These are phyloP conservation scores for Anisogramma anomala DNA, from an alignment of 2,329 filamentous ascomycete genomes.

Conservation along the genomic window DNA sequence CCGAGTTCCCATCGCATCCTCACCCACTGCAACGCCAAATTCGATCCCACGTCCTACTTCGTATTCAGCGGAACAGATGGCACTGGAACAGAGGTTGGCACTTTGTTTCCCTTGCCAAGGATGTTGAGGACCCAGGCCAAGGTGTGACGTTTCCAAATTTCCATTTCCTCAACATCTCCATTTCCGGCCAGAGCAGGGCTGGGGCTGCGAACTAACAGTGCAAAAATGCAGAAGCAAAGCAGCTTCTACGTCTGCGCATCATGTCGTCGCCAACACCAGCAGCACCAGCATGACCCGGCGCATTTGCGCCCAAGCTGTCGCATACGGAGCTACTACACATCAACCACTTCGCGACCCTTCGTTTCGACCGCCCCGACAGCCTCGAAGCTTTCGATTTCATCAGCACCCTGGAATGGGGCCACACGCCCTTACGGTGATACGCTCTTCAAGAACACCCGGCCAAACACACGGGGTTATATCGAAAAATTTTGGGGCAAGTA, in stretches of 20 bases:
- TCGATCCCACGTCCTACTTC: background rate
- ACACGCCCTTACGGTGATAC: background rate
- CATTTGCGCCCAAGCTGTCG: conserved; percentile 2
- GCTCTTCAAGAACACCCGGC: background rate
- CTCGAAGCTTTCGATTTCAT: background rate
- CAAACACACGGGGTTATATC: conserved; percentile 1
- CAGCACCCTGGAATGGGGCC: background rate
- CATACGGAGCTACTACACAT: background rate
- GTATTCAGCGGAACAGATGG: background rate
- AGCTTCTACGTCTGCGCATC: conserved; percentile 30
- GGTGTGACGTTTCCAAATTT: too few relatives aligned
- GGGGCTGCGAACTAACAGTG: too few relatives aligned
- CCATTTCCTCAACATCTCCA: too few relatives aligned
- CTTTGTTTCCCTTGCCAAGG: background rate
- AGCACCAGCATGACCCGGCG: conserved; percentile 7
- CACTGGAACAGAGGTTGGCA: background rate
- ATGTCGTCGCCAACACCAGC: conserved; percentile 24
- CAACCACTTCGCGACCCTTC: background rate
- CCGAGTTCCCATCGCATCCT: too few relatives aligned
- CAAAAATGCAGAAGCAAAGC: conserved; percentile 26
- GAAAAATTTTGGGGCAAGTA: conserved; percentile 11
- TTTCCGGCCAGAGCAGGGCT: too few relatives aligned
- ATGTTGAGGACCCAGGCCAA: conserved; percentile 13
- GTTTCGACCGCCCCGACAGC: background rate
- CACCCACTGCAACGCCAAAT: background rate